A percentile compares a stretch with the other conserved stretches of the same genome.
Conservation (phyloP, 2,329 filamentous ascomycete species). For the Penicillium janthinellum region DNA sequence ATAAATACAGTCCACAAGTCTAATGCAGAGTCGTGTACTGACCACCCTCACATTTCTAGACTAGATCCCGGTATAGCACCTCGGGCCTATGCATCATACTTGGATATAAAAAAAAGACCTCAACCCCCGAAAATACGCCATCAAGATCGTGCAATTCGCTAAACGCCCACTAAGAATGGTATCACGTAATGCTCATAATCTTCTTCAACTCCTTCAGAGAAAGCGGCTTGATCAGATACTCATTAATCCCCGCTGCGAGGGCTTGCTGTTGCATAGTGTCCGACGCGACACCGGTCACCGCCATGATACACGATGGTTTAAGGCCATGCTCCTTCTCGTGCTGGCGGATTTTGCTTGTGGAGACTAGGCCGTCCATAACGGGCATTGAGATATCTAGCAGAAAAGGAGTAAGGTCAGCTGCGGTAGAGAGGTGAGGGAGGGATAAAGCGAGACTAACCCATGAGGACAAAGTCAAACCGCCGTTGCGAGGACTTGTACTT, state of each 20-base stretch:
- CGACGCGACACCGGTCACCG: slow-evolving; percentile 36
- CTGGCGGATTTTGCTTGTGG: slow-evolving; percentile 44
- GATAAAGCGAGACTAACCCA: slow-evolving; percentile 27
- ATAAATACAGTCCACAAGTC: too few relatives aligned
- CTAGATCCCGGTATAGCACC: background rate
- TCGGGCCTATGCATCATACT: background rate
- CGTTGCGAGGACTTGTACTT: slow-evolving; percentile 33
- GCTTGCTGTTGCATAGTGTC: slow-evolving; percentile 36
- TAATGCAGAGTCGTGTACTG: background rate
- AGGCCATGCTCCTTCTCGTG: slow-evolving; percentile 33
- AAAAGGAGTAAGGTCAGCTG: background rate
- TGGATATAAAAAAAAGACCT: background rate
- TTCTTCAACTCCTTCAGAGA: slow-evolving; percentile 35
- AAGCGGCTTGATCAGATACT: slow-evolving; percentile 37
- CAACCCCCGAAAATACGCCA: background rate
- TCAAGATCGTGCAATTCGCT: background rate
- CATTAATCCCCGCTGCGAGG: slow-evolving; percentile 32
- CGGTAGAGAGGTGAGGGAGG: background rate
- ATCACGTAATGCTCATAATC: slow-evolving; percentile 31
- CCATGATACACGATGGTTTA: slow-evolving; percentile 31
- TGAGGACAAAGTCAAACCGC: slow-evolving; percentile 40
- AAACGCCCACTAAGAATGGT: background rate
- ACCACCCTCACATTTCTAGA: background rate
- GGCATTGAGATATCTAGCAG: slow-evolving; percentile 48
- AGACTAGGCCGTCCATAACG: slow-evolving; percentile 47